Evolutionary conservation across 257 asterid species (phyloP), one percentile per base, ranked within the genome.

Genomic region (Parsonsia alboflavescens): DNA sequence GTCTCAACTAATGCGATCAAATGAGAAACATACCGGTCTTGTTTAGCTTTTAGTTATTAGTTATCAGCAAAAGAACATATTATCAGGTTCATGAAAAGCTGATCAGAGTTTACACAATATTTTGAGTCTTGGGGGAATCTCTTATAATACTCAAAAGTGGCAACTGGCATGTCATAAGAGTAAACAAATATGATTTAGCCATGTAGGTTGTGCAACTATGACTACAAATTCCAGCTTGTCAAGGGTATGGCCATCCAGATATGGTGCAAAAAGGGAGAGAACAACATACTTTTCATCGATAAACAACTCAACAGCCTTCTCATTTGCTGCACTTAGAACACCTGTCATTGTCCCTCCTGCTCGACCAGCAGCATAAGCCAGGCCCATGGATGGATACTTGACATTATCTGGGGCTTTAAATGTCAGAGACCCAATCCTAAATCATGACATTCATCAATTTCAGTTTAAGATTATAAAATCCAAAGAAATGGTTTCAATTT

Each of bases 331-430:
- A 69, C 99, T 95, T 30, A 95, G 91, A 81, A 95, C 99, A 39
- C 98, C 98, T 0, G 99, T 95, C 99, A 95, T 95, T 74, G 98
- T 95, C 70, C 98, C 99, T 22, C 97, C 99, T 1, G 96, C 97
- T 78, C 98, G 90, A 4, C 99, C 99, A 64, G 99, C 99, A 80
- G 99, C 88, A 71, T 90, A 95, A 19, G 99, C 99, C 58, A 95
- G 82, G 74, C 89, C 97, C 99, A 95, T 92, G 12, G 99, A 95
- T 15, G 98, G 98, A 76, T 92, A 95, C 77, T 95, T 95, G 68
- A 92, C 98, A 76, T 92, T 90, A 84, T 95, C 99, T 0, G 99
- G 99, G 61, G 68, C 68, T 86, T 87, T 92, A 83, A 95, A 95
- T 36, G 99, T 88, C 77, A 95, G 84, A 52, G 95, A 86, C 21